Evolutionary conservation across 2,329 filamentous ascomycete genomes (phyloP).

Genomic region (Cytospora piceae): DNA sequence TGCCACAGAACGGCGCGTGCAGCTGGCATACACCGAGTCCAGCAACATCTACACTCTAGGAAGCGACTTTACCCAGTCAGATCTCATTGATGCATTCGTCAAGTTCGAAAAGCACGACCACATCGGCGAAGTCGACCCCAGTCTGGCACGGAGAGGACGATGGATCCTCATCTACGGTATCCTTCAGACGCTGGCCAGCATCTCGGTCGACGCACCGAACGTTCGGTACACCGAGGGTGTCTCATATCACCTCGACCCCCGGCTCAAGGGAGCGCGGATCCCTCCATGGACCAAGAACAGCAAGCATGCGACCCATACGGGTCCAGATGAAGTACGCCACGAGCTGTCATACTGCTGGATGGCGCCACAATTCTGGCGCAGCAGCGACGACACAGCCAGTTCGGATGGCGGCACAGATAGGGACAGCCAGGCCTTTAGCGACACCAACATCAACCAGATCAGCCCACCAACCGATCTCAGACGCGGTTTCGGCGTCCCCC

Average conservation of each 20-base stretch:
- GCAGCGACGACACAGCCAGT: slow-evolving; percentile 34
- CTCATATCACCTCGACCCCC: slow-evolving; percentile 60
- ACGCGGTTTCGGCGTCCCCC: slow-evolving; percentile 35
- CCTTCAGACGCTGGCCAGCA: slow-evolving; percentile 61
- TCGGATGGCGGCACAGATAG: slow-evolving; percentile 11
- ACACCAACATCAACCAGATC: slow-evolving; percentile 8
- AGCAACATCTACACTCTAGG: slow-evolving; percentile 63
- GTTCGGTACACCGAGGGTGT: slow-evolving; percentile 57
- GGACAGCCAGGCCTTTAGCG: slow-evolving; percentile 12
- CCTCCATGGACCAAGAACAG: slow-evolving; percentile 54
- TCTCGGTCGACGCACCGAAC: slow-evolving; percentile 60
- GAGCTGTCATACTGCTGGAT: slow-evolving; percentile 59
- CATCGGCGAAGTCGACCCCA: slow-evolving; percentile 55
- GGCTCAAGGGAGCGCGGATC: slow-evolving; percentile 53
- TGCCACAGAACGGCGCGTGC: slow-evolving; percentile 53
- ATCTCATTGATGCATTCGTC: slow-evolving; percentile 58
- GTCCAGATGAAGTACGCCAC: slow-evolving; percentile 46
- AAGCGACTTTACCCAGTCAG: slow-evolving; percentile 56
- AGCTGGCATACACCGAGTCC: slow-evolving; percentile 62
- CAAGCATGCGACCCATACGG: slow-evolving; percentile 37
- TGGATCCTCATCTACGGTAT: slow-evolving; percentile 66
- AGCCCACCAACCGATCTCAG: slow-evolving; percentile 10
- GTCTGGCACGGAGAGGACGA: slow-evolving; percentile 58
- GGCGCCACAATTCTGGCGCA: slow-evolving; percentile 47
- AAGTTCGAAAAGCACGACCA: slow-evolving; percentile 60